Evolutionary conservation across 495 filamentous ascomycete genomes (phyloP).

Genomic region (Astrothelium subdiscretum): DNA sequence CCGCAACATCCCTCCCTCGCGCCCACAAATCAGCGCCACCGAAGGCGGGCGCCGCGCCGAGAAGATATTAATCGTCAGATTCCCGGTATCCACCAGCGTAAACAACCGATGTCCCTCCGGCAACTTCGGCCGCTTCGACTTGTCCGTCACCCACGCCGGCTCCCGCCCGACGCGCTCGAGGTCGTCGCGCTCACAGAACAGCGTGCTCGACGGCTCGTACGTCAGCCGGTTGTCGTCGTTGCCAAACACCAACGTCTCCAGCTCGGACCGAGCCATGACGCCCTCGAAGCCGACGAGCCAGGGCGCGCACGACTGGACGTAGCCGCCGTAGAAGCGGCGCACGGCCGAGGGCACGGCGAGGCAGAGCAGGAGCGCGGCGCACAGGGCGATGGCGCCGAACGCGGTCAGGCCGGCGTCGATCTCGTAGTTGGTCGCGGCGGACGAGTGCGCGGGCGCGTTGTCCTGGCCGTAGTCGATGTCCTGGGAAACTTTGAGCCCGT

Average conservation of each 20-base stretch:
- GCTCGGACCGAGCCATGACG: constrained; percentile 9
- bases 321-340: constrained; percentile 11
- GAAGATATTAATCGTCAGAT: constrained; percentile 29
- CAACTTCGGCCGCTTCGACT: neutral
- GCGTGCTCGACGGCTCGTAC: constrained; percentile 3
- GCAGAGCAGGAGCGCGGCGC: constrained; percentile 1
- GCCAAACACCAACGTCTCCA: constrained; percentile 23
- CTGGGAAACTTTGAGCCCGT: neutral
- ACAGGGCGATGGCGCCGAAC: constrained; percentile 2
- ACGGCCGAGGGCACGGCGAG: constrained; percentile 12
- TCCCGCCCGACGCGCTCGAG: neutral
- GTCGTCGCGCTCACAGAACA: constrained; percentile 1
- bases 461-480: neutral
- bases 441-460: neutral
- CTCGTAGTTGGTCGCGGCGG: neutral
- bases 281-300: constrained; percentile 25
- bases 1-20: constrained; percentile 33
- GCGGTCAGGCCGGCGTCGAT: neutral
- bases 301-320: constrained; percentile 11
- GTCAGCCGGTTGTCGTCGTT: constrained; percentile 3
- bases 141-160: neutral
- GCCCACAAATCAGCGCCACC: constrained; percentile 24
- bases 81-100: constrained; percentile 32
- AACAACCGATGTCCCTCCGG: constrained; percentile 11
- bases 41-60: constrained; percentile 25